A percentile compares a stretch with the other conserved stretches of the same genome.
phyloP scores from a whole-genome alignment of 495 filamentous ascomycete species.

The Aspergillus sparsus region DNA sequence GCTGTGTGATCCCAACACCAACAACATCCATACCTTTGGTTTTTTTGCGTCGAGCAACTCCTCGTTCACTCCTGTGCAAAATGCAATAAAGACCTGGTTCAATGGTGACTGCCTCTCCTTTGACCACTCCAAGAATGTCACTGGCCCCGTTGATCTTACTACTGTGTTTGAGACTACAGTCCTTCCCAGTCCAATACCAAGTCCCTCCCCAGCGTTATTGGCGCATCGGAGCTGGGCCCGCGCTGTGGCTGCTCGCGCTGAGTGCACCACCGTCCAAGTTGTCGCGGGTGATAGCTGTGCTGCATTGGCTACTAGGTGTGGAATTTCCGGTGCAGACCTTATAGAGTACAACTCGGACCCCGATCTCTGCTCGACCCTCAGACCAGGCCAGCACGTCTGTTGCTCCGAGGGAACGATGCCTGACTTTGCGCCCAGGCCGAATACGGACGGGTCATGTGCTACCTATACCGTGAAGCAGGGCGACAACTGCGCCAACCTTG shows the following conservation, averaged over 20 bases:
- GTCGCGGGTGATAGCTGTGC: constrained; percentile 39
- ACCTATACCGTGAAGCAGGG: constrained; percentile 32
- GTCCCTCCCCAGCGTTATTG: neutral
- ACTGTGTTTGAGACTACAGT: constrained; percentile 16
- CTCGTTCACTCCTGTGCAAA: constrained; percentile 33
- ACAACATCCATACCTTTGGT: constrained; percentile 35
- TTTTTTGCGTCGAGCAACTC: constrained; percentile 34
- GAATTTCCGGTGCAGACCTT: constrained; percentile 42
- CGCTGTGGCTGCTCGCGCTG: neutral
- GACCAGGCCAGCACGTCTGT: constrained; percentile 45
- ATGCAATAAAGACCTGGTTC: constrained; percentile 35
- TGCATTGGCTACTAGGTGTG: constrained; percentile 43
- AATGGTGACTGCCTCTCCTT: constrained; percentile 36
- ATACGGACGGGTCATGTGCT: constrained; percentile 45
- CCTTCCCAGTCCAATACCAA: constrained; percentile 12
- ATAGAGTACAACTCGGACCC: constrained; percentile 41
- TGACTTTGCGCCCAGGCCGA: constrained; percentile 40
- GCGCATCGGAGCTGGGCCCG: neutral
- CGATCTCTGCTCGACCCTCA: constrained; percentile 40
- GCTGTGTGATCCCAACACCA: constrained; percentile 31
- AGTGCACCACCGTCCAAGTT: constrained; percentile 26
- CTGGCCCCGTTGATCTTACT: constrained; percentile 23
- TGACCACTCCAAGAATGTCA: constrained; percentile 15
- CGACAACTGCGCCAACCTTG: constrained; percentile 35
- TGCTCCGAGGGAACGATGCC: constrained; percentile 46